Evolutionary conservation across 2,329 filamentous ascomycete species (phyloP), one percentile per base, ranked within the genome.

Genomic region (Orbilia oligospora): DNA sequence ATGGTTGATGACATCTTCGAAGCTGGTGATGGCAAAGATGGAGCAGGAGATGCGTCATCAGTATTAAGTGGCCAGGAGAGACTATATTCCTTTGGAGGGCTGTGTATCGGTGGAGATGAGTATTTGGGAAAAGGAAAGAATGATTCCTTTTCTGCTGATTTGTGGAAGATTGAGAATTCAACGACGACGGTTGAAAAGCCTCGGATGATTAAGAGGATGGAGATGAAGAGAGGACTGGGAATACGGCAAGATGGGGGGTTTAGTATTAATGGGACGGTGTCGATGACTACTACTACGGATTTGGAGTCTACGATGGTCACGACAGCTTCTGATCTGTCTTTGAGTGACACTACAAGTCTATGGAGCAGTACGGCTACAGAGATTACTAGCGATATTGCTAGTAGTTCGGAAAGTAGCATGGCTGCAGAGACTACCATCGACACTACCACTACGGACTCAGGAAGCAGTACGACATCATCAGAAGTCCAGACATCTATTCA

Each of bases 101-200:
- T 73, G 53, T 79, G 75, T 67, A 27, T 72, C 3, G 55, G 55
- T 14, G 69, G 49, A 1, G 30, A 33, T 1, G 46, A 24, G 18
- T 73, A 20, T 44, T 33, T 46, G 36, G 69, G 69, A 8, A 64
- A 61, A 22, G 48, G 64, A 2, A 20, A 27, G 18, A 71, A 73
- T 44, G 69, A 79, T 48, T 69, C 44, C 6, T 79, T 79, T 49
- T 73, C 76, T 3, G 20, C 64, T 18, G 76, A 79, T n/a, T 33
- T 79, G n/a, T 79, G 76, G 76, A 73, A 51, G 65, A 48, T 79
- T 38, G 65, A 73, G 48, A 79, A 75, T 65, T 55, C 58, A n/a
- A 71, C 66, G 20, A 20, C 44, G 27, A 30, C 27, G 27, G 27
- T 30, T 33, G 55, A 38, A 1, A 3, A 3, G n/a, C n/a, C n/a